phyloP scores from a whole-genome alignment of 306 rosid genomes.

The Amphicarpaea edgeworthii region DNA sequence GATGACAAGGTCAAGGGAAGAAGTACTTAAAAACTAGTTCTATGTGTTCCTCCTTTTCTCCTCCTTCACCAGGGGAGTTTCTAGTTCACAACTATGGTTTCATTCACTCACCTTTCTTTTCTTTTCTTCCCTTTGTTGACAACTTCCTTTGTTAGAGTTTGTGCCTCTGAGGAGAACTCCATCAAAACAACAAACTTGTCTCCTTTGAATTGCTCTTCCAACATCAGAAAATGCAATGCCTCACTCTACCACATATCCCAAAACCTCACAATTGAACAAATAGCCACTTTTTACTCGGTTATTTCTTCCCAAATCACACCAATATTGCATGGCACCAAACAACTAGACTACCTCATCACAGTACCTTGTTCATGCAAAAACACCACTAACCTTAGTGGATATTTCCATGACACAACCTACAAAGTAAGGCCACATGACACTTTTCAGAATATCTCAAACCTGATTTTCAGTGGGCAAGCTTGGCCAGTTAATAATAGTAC shows the following conservation, averaged over 20 bases:
- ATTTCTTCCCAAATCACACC: constrained; percentile 49
- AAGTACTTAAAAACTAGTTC: constrained; percentile 22
- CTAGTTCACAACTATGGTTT: constrained; percentile 60
- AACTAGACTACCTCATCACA: constrained; percentile 62
- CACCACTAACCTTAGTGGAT: constrained; percentile 42
- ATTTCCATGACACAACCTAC: constrained; percentile 59
- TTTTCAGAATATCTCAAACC: constrained; percentile 46
- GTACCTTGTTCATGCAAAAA: constrained; percentile 69
- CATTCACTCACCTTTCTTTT: constrained; percentile 43
- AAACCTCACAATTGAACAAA: constrained; percentile 30
- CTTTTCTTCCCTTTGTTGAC: constrained; percentile 47
- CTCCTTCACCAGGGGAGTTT: constrained; percentile 46
- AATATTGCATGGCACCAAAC: constrained; percentile 30
- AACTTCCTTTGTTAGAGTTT: constrained; percentile 33
- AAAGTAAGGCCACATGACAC: constrained; percentile 42
- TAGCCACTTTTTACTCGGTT: constrained; percentile 56
- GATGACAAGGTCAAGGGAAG: constrained; percentile 37
- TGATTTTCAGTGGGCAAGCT: constrained; percentile 64
- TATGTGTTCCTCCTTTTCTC: constrained; percentile 32
- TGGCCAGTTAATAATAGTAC: constrained; percentile 30
- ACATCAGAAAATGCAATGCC: constrained; percentile 53
- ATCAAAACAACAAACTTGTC: constrained; percentile 26
- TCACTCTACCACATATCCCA: constrained; percentile 54
- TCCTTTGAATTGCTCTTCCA: constrained; percentile 55
- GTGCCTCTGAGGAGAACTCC: background rate